Evolutionary conservation across 192 early-diverging fungal genomes (phyloP).

Genomic region (Backusella psychrophila): DNA sequence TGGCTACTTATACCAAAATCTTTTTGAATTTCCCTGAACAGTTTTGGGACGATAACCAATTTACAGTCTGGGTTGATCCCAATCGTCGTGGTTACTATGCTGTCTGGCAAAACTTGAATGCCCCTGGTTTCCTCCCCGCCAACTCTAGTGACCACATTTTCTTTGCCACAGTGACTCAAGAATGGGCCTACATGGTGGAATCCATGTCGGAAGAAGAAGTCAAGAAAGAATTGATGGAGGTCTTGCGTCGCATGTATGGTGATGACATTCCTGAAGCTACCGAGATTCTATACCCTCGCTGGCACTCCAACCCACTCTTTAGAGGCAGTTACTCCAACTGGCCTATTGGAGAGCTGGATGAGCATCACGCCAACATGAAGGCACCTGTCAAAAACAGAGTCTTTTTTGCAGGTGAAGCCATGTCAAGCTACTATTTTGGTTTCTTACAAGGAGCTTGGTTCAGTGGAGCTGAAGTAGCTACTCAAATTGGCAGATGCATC

Average conservation of each 20-base stretch:
- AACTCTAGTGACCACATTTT: slow-evolving; percentile 27
- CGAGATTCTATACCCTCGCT: slow-evolving; percentile 30
- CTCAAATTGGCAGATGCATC: slow-evolving; percentile 15
- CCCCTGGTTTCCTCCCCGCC: slow-evolving; percentile 28
- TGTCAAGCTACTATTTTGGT: slow-evolving; percentile 28
- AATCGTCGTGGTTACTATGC: slow-evolving; percentile 25
- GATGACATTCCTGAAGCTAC: slow-evolving; percentile 27
- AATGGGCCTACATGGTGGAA: slow-evolving; percentile 25
- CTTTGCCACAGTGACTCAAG: slow-evolving; percentile 35
- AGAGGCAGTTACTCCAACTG: slow-evolving; percentile 40
- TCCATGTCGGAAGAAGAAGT: slow-evolving; percentile 25
- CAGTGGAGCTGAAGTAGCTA: slow-evolving; percentile 17
- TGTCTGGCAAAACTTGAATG: slow-evolving; percentile 35
- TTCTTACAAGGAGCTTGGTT: slow-evolving; percentile 33
- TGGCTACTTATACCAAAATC: slow-evolving; percentile 42
- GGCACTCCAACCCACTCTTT: slow-evolving; percentile 38
- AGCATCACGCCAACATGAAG: slow-evolving; percentile 37
- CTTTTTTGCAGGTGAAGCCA: slow-evolving; percentile 41
- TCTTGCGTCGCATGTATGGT: slow-evolving; percentile 35
- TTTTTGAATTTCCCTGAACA: slow-evolving; percentile 36
- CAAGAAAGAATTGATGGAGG: slow-evolving; percentile 25
- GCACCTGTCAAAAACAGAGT: slow-evolving; percentile 33
- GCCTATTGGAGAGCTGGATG: slow-evolving; percentile 36
- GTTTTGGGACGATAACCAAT: slow-evolving; percentile 40
- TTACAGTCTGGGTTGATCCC: slow-evolving; percentile 34